Evolutionary conservation across 768 basidiomycete species (phyloP).

Genomic region (Suillus alpinus): DNA sequence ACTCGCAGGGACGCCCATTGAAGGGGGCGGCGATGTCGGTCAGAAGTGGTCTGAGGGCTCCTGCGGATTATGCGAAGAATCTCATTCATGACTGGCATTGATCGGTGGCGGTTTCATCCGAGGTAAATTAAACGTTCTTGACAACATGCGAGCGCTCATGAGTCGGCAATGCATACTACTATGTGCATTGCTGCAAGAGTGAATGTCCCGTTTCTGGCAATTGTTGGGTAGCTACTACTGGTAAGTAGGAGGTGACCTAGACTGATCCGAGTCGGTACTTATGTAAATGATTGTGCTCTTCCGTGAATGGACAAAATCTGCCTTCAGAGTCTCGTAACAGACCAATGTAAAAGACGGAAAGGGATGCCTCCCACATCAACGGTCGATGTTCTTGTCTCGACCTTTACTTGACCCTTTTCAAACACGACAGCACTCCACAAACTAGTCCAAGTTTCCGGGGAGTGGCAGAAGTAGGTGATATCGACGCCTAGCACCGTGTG

Average conservation of each 20-base stretch:
- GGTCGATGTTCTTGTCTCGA: background rate
- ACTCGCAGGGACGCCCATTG: background rate
- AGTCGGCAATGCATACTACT: background rate
- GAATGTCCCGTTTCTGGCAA: background rate
- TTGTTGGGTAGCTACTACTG: background rate
- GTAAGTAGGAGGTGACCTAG: background rate
- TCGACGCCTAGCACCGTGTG: constrained; percentile 8
- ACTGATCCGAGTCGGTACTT: background rate
- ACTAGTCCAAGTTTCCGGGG: constrained; percentile 11
- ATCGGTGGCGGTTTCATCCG: background rate
- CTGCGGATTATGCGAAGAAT: background rate
- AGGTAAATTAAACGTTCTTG: background rate
- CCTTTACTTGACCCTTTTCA: constrained; percentile 1
- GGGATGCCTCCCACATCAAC: background rate
- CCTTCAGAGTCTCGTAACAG: background rate
- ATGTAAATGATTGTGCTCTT: background rate
- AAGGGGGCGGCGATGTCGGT: background rate
- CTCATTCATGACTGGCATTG: background rate
- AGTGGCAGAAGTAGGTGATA: constrained; percentile 14
- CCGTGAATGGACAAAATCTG: background rate
- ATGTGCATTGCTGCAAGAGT: background rate
- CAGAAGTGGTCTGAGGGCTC: background rate
- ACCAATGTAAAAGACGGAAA: background rate
- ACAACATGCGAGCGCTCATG: no score
- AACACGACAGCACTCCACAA: constrained; percentile 12